phyloP scores from a whole-genome alignment of 345 rosid genomes.

The Bruguiera sexangula region DNA sequence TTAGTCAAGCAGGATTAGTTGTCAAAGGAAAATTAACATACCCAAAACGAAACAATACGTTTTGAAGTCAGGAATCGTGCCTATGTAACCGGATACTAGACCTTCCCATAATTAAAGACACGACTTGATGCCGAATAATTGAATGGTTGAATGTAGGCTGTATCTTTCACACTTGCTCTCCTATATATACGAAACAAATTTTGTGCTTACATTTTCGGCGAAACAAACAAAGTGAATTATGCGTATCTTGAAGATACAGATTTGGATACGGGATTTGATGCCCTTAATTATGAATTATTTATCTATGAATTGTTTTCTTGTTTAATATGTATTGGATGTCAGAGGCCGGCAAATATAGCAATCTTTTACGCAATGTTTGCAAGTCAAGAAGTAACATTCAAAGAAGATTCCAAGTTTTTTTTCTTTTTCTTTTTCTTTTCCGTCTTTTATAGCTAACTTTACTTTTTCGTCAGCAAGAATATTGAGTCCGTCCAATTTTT shows the following conservation, averaged over 20 bases:
- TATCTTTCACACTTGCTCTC: background rate
- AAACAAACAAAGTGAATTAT: background rate
- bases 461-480: too few relatives aligned
- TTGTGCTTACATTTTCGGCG: too few relatives aligned
- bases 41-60: background rate
- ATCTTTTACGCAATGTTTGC: constrained; percentile 17
- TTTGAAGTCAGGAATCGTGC: constrained; percentile 7
- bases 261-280: constrained; percentile 23
- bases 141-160: constrained; percentile 28
- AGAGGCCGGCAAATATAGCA: constrained; percentile 24
- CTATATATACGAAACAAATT: background rate
- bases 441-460: too few relatives aligned
- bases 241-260: constrained; percentile 9
- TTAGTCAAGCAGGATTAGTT: constrained; percentile 3
- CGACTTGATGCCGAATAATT: background rate
- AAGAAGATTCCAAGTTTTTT: too few relatives aligned
- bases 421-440: too few relatives aligned
- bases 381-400: constrained; percentile 9
- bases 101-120: background rate
- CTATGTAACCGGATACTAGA: background rate
- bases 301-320: background rate
- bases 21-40: background rate
- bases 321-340: constrained; percentile 21
- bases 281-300: background rate
- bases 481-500: background rate